These are phyloP conservation scores for Nitzschia putrida DNA, from an alignment of 108 stramenopile species.

Conservation along the genomic window DNA sequence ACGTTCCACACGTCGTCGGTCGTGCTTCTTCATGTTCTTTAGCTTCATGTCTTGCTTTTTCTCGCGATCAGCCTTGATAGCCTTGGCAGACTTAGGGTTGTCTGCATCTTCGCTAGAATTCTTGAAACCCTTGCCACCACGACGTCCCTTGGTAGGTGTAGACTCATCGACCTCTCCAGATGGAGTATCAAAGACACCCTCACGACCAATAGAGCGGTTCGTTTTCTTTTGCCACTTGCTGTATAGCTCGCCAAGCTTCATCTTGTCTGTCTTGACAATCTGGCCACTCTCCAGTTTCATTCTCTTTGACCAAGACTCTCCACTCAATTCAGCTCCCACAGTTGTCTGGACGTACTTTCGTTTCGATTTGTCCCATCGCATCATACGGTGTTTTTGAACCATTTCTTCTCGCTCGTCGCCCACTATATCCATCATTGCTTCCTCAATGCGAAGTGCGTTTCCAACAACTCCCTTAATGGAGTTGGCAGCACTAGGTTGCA, in stretches of 20 bases:
- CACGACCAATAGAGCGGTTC: constrained; percentile 83
- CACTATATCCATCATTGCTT: constrained; percentile 93
- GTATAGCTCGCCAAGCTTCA: constrained; percentile 94
- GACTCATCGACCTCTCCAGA: constrained; percentile 39
- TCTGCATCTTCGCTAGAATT: constrained; percentile 34
- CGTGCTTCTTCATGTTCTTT: constrained; percentile 83
- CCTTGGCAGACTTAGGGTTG: constrained; percentile 51
- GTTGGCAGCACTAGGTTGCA: constrained; percentile 78
- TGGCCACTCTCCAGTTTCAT: constrained; percentile 83
- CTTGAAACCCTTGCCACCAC: constrained; percentile 40
- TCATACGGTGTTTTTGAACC: constrained; percentile 87
- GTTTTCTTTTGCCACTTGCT: constrained; percentile 97
- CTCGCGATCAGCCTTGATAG: constrained; percentile 80
- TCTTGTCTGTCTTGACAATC: constrained; percentile 83
- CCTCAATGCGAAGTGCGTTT: constrained; percentile 74
- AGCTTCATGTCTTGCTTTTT: constrained; percentile 69
- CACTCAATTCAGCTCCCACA: constrained; percentile 79
- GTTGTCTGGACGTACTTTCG: constrained; percentile 89
- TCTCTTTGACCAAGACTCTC: constrained; percentile 75
- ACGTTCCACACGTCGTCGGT: constrained; percentile 43
- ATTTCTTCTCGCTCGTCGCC: constrained; percentile 93
- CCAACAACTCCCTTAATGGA: constrained; percentile 53
- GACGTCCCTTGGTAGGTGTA: constrained; percentile 19
- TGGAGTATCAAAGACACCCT: constrained; percentile 84
- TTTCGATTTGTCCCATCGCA: constrained; percentile 96